Base-by-base conservation (phyloP, 805 yeast genomes). In the Nakazawaea ernobii region DNA sequence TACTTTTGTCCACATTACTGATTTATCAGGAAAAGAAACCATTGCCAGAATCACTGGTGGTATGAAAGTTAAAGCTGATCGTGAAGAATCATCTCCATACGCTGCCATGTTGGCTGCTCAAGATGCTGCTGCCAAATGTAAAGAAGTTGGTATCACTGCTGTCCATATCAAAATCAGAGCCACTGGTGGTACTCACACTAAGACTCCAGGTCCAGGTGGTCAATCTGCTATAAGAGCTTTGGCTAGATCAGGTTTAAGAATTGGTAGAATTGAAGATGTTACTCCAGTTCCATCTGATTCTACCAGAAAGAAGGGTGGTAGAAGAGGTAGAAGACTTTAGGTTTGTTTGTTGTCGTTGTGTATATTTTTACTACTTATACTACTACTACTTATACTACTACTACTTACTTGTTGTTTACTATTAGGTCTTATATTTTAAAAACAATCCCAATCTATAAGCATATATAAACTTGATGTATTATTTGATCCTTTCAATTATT, bases 281-380 rank as follows among this genome's bases (percentile, higher is more conserved):
- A 94, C 99, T 65, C 99, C 99, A 76, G 91, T 94, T 68, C 99
- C 99, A 76, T 94, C 99, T 64, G 99, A 94, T 79, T 91, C 98
- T 68, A 95, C 99, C 76, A 94, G 99, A 86, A 88, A 92, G 89
- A 95, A 94, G 95, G 99, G 99, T 89, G 99, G 99, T 88, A 94
- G 99, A 84, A 91, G 99, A 85, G 99, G 99, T 92, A 92, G 99
- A 86, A 90, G 99, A 87, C 86, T 91, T 48, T 48, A 39, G 26
- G 28, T 33, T 28, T 24, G 24, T 40, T 30, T 35, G 32, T 39
- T 45, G 7, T n/a, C 11, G 9, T 38, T 32, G 10, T 38, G 33
- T 42, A 35, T 42, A 10, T 26, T 15, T 40, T 33, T 14, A 9
- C 8, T 28, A 13, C 33, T 27, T 29, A 26, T 39, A 11, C 11